These are phyloP conservation scores for Pseudopyricularia cyperi DNA, from an alignment of 2,329 filamentous ascomycete genomes.

Conservation along the genomic window DNA sequence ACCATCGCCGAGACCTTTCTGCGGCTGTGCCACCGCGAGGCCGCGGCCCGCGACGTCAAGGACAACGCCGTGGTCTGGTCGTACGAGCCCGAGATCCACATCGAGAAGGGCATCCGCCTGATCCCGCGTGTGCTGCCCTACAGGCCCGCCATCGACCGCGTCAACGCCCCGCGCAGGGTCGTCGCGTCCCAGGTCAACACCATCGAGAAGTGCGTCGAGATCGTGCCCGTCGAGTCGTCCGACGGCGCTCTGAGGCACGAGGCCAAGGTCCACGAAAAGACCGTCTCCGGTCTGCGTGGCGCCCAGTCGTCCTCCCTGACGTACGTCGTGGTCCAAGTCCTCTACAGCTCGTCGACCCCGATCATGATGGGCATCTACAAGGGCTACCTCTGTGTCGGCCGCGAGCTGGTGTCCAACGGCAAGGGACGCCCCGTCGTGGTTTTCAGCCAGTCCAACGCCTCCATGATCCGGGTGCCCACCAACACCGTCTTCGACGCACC, in stretches of 20 bases:
- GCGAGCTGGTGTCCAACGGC: constrained; percentile 11
- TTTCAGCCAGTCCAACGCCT: constrained; percentile 18
- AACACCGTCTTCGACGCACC: constrained; percentile 4
- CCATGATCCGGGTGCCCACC: constrained; percentile 15
- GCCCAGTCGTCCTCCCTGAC: neutral
- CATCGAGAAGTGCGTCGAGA: constrained; percentile 15
- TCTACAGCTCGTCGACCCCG: constrained; percentile 21
- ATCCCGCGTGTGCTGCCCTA: constrained; percentile 26
- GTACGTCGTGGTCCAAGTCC: constrained; percentile 13
- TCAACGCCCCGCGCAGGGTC: constrained; percentile 23
- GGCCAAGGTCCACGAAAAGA: neutral
- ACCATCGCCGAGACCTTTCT: constrained; percentile 11
- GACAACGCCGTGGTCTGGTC: constrained; percentile 12
- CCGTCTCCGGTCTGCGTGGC: neutral
- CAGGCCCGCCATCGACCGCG: constrained; percentile 21
- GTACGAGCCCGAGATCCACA: constrained; percentile 23
- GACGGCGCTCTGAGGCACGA: neutral
- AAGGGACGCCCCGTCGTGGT: constrained; percentile 11
- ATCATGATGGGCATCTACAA: constrained; percentile 11
- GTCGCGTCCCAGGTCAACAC: constrained; percentile 19
- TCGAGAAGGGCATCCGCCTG: constrained; percentile 17
- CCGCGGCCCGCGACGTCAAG: neutral
- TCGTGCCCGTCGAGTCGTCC: constrained; percentile 8
- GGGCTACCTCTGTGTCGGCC: constrained; percentile 20
- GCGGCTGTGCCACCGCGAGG: constrained; percentile 7